Evolutionary conservation across 768 basidiomycete genomes (phyloP).

Genomic region (Pulveroboletus sp.): DNA sequence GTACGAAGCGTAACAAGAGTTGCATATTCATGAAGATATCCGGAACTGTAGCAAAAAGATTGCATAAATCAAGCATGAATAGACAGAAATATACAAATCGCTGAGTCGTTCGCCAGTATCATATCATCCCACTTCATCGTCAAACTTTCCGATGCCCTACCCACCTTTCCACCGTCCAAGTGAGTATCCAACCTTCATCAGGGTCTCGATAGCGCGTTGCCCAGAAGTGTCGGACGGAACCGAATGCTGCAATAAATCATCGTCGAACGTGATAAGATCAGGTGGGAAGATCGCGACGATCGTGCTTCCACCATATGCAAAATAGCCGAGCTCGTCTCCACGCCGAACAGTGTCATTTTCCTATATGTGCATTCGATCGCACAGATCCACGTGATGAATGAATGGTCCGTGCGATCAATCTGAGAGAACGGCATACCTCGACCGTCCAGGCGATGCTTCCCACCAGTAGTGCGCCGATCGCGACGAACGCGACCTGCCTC

Average conservation of each 20-base stretch:
- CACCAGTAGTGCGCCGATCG: conserved; percentile 79
- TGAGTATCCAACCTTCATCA: conserved; percentile 46
- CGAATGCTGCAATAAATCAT: conserved; percentile 58
- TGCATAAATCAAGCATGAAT: not conserved
- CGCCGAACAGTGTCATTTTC: conserved; percentile 50
- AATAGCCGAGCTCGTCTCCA: conserved; percentile 65
- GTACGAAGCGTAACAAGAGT: not conserved
- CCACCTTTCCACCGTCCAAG: conserved; percentile 22
- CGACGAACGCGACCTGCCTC: conserved; percentile 59
- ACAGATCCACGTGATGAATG: not conserved
- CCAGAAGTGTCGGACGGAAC: conserved; percentile 9
- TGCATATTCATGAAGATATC: too few species aligned
- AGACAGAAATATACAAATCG: not conserved
- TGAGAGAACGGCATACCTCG: conserved; percentile 10
- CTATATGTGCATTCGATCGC: conserved; percentile 14
- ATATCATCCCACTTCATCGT: not conserved
- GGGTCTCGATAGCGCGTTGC: conserved; percentile 53
- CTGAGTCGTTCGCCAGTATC: not conserved
- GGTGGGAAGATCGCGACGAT: conserved; percentile 57
- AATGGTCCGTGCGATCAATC: not conserved
- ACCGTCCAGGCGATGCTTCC: conserved; percentile 68
- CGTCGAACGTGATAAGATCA: conserved; percentile 52
- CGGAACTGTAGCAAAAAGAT: not conserved
- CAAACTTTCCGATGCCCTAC: not conserved
- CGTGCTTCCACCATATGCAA: conserved; percentile 79